Evolutionary conservation across 257 asterid genomes (phyloP).

Genomic region (Cinchona pubescens): DNA sequence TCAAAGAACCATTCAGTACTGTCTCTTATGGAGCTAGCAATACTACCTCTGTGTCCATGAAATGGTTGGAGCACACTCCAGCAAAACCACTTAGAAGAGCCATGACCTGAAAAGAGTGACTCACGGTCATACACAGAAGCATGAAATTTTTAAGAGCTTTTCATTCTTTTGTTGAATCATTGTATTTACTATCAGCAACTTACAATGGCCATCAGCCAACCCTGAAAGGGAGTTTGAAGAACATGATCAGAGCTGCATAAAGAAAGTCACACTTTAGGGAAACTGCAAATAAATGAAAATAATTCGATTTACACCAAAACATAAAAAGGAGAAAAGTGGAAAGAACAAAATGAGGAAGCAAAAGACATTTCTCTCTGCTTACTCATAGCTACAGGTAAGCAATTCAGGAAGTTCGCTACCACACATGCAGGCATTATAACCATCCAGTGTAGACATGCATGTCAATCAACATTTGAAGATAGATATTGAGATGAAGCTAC

Average conservation of each 20-base stretch:
- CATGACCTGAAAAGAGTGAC: conserved; percentile 65
- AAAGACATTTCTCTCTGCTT: background rate
- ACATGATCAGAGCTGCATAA: conserved; percentile 81
- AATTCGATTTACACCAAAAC: conserved; percentile 10
- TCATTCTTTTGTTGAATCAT: background rate
- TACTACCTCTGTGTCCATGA: conserved; percentile 96
- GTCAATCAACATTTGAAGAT: background rate
- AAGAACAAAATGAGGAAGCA: conserved; percentile 17
- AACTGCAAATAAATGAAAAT: conserved; percentile 13
- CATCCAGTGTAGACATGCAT: conserved; percentile 9
- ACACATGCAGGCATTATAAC: conserved; percentile 12
- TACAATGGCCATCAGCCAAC: conserved; percentile 99
- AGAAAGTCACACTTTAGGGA: conserved; percentile 30
- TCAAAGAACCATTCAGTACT: background rate
- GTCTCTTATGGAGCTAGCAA: too few species aligned
- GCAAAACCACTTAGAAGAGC: conserved; percentile 99
- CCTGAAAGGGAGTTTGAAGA: conserved; percentile 85
- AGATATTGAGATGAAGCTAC: background rate
- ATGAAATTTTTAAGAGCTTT: conserved; percentile 19
- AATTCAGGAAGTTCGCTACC: background rate
- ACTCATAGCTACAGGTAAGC: background rate
- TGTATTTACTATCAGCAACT: conserved; percentile 43
- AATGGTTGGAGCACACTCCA: too few species aligned
- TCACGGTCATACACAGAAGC: conserved; percentile 10
- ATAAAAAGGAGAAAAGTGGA: background rate